Conservation (phyloP, 257 asterid species). For the Solanum pinnatisectum region DNA sequence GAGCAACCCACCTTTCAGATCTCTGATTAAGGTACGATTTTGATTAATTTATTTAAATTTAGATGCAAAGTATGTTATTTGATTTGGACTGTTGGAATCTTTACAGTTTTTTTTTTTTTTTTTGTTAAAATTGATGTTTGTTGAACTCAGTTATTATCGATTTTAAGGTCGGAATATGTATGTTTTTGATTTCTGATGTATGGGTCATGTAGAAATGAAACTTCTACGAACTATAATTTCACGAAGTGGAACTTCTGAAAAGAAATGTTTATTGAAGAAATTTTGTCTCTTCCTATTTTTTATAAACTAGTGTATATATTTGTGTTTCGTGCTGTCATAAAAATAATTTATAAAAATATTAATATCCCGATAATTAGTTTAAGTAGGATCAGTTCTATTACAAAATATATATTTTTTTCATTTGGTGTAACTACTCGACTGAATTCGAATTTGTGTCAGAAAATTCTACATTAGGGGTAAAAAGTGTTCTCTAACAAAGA, state of each 20-base stretch:
- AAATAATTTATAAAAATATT: too few relatives aligned
- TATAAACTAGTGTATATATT: neutral
- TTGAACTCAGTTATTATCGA: neutral
- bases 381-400: neutral
- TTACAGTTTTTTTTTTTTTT: neutral
- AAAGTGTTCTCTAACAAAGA: too few relatives aligned
- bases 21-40: neutral
- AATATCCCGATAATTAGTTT: neutral
- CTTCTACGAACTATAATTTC: neutral
- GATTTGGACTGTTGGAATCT: neutral
- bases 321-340: too few relatives aligned
- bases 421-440: too few relatives aligned
- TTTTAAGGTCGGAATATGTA: neutral
- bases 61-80: neutral
- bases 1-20: neutral
- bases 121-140: neutral
- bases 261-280: neutral
- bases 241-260: too few relatives aligned
- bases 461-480: accelerated
- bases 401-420: too few relatives aligned
- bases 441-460: accelerated
- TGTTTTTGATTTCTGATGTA: neutral
- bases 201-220: neutral
- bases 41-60: neutral
- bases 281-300: neutral